These are phyloP conservation scores for Termitomyces sp. DNA, from an alignment of 768 basidiomycete genomes.

Conservation along the genomic window DNA sequence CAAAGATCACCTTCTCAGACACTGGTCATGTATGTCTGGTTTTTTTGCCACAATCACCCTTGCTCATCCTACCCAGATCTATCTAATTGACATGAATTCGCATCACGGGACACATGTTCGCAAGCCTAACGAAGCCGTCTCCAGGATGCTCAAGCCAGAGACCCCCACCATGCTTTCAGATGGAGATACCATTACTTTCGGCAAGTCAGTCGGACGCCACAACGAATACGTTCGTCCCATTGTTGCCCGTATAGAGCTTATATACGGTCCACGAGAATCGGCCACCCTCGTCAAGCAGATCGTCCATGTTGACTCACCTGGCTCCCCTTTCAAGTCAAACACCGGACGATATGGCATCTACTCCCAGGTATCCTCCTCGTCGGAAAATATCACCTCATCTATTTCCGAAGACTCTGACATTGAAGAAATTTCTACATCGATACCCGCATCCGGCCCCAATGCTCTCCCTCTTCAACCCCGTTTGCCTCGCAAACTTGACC, in stretches of 20 bases:
- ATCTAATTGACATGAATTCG: constrained; percentile 63
- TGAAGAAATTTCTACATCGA: constrained; percentile 32
- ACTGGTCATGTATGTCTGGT: constrained; percentile 52
- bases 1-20: constrained; percentile 69
- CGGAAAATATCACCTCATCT: constrained; percentile 29
- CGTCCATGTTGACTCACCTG: constrained; percentile 5
- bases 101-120: constrained; percentile 74
- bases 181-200: constrained; percentile 72
- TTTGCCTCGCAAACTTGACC: constrained; percentile 3
- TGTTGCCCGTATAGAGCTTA: constrained; percentile 52
- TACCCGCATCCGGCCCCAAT: constrained; percentile 24
- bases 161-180: constrained; percentile 51
- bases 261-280: constrained; percentile 24
- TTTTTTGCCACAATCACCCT: constrained; percentile 1
- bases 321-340: constrained; percentile 17
- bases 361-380: constrained; percentile 36
- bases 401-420: constrained; percentile 43
- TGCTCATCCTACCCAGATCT: constrained; percentile 41
- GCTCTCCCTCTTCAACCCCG: constrained; percentile 18
- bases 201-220: constrained; percentile 65
- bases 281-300: constrained; percentile 20
- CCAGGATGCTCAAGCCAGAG: constrained; percentile 48
- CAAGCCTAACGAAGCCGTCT: constrained; percentile 41
- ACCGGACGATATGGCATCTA: constrained; percentile 65
- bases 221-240: constrained; percentile 58